phyloP scores from a whole-genome alignment of 2,329 filamentous ascomycete species.

The Paecilomyces fulvus region DNA sequence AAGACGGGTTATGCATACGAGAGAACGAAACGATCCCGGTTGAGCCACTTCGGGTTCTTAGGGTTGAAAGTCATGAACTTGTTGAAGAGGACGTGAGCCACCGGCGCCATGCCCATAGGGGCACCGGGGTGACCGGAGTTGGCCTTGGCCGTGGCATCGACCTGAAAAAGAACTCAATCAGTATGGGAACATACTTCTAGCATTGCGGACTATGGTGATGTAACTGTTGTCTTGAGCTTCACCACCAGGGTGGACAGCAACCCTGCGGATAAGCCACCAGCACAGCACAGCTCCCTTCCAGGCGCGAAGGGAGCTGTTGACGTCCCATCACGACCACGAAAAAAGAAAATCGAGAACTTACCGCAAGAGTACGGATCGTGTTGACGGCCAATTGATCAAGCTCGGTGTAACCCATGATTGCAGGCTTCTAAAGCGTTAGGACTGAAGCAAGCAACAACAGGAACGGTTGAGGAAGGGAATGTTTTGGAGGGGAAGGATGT shows the following conservation, averaged over 20 bases:
- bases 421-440: slow-evolving; percentile 20
- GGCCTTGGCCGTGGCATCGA: slow-evolving; percentile 91
- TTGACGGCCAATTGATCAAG: slow-evolving; percentile 88
- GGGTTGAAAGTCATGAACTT: slow-evolving; percentile 99
- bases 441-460: slow-evolving; percentile 2
- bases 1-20: slow-evolving; percentile 60
- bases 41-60: slow-evolving; percentile 94
- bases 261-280: not conserved
- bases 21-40: slow-evolving; percentile 97
- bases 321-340: not conserved
- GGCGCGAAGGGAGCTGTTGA: not conserved
- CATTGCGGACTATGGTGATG: slow-evolving; percentile 3
- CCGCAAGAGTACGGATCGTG: slow-evolving; percentile 93
- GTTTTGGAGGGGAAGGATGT: not conserved
- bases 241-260: not conserved
- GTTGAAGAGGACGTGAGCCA: slow-evolving; percentile 95
- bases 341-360: slow-evolving; percentile 47
- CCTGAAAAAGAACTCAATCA: slow-evolving; percentile 47
- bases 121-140: slow-evolving; percentile 99
- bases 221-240: not conserved
- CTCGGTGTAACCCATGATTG: slow-evolving; percentile 79
- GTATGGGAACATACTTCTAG: slow-evolving; percentile 4
- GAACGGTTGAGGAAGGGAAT: slow-evolving; percentile 1
- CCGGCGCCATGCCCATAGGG: slow-evolving; percentile 93
- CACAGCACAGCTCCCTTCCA: not conserved